These are phyloP conservation scores for Pontederia crassipes DNA, from an alignment of 176 grass and related monocot species.

Conservation along the genomic window DNA sequence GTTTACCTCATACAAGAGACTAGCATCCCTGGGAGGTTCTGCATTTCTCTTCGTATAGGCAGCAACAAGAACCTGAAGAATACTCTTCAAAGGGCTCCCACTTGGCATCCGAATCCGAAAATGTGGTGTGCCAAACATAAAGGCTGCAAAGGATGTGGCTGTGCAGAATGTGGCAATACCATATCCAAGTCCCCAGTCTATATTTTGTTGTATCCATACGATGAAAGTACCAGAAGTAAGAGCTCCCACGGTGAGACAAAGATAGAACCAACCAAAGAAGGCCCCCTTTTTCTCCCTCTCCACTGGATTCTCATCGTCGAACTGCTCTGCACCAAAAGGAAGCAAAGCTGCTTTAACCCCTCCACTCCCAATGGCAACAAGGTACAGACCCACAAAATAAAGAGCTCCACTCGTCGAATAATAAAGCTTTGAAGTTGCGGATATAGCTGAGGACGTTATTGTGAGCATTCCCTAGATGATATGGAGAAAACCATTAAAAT, in stretches of 20 bases:
- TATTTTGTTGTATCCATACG: slow-evolving; percentile 60
- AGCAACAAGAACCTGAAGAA: slow-evolving; percentile 45
- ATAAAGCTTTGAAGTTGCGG: slow-evolving; percentile 22
- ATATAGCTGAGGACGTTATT: slow-evolving; percentile 44
- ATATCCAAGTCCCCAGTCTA: slow-evolving; percentile 62
- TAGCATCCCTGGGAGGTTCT: slow-evolving; percentile 14
- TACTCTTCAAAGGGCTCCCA: slow-evolving; percentile 48
- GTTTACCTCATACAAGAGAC: slow-evolving; percentile 37
- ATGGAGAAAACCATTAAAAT: not conserved
- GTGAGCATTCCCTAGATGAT: slow-evolving; percentile 34
- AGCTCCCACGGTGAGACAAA: slow-evolving; percentile 47
- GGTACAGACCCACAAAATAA: slow-evolving; percentile 51
- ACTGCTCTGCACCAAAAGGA: slow-evolving; percentile 68
- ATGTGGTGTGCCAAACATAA: slow-evolving; percentile 43
- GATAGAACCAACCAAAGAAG: slow-evolving; percentile 81
- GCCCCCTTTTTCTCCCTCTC: slow-evolving; percentile 37
- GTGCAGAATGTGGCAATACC: slow-evolving; percentile 49
- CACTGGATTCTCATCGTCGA: slow-evolving; percentile 33
- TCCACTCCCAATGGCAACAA: slow-evolving; percentile 56
- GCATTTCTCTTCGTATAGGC: slow-evolving; percentile 30
- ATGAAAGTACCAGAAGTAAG: slow-evolving; percentile 46
- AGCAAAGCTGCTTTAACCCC: slow-evolving; percentile 53
- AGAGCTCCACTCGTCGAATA: slow-evolving; percentile 14
- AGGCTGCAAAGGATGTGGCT: slow-evolving; percentile 38
- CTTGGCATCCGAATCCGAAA: slow-evolving; percentile 41